A percentile compares a stretch with the other conserved stretches of the same genome.
Evolutionary conservation across 192 early-diverging fungal species (phyloP).

Genomic region (Coemansia sp.): DNA sequence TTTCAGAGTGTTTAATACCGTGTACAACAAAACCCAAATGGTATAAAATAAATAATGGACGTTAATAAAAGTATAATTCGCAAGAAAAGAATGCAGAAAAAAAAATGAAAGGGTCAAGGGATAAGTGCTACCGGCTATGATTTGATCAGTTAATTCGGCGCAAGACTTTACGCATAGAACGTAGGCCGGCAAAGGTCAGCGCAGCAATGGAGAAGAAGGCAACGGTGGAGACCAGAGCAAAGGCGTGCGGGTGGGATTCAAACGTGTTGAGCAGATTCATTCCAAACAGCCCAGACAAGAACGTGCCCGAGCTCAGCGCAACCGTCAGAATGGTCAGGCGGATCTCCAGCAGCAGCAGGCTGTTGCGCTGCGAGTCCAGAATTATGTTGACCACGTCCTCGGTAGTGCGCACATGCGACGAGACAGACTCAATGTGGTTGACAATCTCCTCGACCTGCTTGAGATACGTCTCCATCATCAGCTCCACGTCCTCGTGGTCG

Average conservation of each 20-base stretch:
- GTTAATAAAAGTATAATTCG: too few species aligned
- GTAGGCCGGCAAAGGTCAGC: slow-evolving; percentile 36
- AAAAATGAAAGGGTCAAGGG: too few species aligned
- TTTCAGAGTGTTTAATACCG: too few species aligned
- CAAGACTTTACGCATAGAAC: slow-evolving; percentile 49
- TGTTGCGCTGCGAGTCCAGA: slow-evolving; percentile 81
- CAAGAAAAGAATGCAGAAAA: too few species aligned
- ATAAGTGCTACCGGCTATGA: too few species aligned
- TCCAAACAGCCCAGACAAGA: slow-evolving; percentile 77
- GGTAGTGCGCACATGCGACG: slow-evolving; percentile 70
- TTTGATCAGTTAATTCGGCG: slow-evolving; percentile 40
- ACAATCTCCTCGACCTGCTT: slow-evolving; percentile 84
- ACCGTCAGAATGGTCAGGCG: slow-evolving; percentile 76
- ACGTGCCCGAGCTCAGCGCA: slow-evolving; percentile 69
- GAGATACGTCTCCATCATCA: slow-evolving; percentile 86
- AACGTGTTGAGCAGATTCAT: slow-evolving; percentile 84
- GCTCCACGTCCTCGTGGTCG: slow-evolving; percentile 87
- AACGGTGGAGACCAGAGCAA: slow-evolving; percentile 59
- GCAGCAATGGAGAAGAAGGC: slow-evolving; percentile 43
- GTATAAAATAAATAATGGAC: too few species aligned
- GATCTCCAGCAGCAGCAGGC: slow-evolving; percentile 81
- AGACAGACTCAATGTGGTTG: slow-evolving; percentile 65
- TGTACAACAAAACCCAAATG: too few species aligned
- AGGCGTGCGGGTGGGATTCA: slow-evolving; percentile 68
- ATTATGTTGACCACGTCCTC: slow-evolving; percentile 84